Evolutionary conservation across 139 green algal genomes (phyloP).

Genomic region (Chlorella sp.): DNA sequence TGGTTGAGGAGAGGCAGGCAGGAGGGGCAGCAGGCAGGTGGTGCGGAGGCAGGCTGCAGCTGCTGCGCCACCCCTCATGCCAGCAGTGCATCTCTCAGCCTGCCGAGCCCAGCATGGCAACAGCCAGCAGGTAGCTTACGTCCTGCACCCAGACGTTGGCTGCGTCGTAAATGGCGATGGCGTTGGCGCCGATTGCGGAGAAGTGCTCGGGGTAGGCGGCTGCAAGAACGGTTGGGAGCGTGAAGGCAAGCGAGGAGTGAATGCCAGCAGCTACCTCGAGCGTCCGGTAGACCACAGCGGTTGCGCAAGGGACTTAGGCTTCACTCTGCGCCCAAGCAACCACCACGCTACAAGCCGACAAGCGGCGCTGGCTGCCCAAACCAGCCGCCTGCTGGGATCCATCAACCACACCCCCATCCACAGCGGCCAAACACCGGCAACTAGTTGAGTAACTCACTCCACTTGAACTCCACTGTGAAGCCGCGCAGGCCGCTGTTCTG

Average conservation of each 20-base stretch:
- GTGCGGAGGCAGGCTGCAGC: too few relatives aligned
- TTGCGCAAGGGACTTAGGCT: not conserved
- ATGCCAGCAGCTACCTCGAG: too few relatives aligned
- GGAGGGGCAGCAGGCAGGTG: too few relatives aligned
- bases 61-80: too few relatives aligned
- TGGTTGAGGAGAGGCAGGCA: too few relatives aligned
- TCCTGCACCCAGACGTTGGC: conserved; percentile 25
- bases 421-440: too few relatives aligned
- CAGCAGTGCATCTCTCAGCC: not conserved
- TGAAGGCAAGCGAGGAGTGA: too few relatives aligned
- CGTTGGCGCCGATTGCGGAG: conserved; percentile 6
- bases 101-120: not conserved
- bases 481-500: conserved; percentile 26
- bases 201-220: conserved; percentile 20
- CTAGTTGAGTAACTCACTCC: conserved; percentile 9
- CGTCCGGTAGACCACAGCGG: too few relatives aligned
- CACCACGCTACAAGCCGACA: not conserved
- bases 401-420: too few relatives aligned
- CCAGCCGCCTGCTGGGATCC: too few relatives aligned
- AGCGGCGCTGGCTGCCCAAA: not conserved
- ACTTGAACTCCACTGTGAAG: conserved; percentile 22
- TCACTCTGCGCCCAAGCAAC: not conserved
- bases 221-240: not conserved
- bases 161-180: conserved; percentile 23
- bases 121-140: not conserved